phyloP scores from a whole-genome alignment of 2,329 filamentous ascomycete species.

The Colletotrichum tropicicola region DNA sequence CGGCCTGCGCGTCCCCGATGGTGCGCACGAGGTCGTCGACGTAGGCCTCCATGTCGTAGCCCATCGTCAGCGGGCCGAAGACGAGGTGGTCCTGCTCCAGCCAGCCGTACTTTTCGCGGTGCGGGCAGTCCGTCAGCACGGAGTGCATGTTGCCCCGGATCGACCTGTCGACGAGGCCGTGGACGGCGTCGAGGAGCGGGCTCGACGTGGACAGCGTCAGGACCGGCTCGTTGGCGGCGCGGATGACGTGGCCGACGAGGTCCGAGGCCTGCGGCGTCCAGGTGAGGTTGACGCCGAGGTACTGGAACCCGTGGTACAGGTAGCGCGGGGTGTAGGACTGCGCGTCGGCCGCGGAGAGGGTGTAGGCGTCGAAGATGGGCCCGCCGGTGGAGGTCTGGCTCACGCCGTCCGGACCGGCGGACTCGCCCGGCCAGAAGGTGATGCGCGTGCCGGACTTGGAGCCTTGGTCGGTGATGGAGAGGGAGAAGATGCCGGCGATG shows the following conservation, averaged over 20 bases:
- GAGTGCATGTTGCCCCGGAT: constrained; percentile 30
- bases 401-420: not conserved
- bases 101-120: constrained; percentile 29
- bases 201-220: constrained; percentile 3
- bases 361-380: constrained; percentile 29
- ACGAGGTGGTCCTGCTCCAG: constrained; percentile 29
- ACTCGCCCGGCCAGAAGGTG: constrained; percentile 20
- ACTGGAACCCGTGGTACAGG: constrained; percentile 24
- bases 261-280: constrained; percentile 18
- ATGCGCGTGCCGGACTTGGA: constrained; percentile 16
- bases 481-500: constrained; percentile 13
- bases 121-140: constrained; percentile 27
- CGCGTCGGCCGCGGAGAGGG: not conserved
- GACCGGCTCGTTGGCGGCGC: constrained; percentile 20
- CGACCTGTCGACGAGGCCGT: constrained; percentile 25
- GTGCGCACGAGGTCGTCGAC: constrained; percentile 21
- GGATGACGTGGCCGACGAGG: constrained; percentile 9
- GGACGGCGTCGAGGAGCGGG: constrained; percentile 11
- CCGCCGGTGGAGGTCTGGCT: constrained; percentile 6
- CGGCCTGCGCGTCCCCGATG: constrained; percentile 27
- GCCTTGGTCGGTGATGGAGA: constrained; percentile 13
- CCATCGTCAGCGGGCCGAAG: constrained; percentile 5
- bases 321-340: constrained; percentile 14
- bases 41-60: constrained; percentile 28
- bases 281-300: constrained; percentile 25